Evolutionary conservation across 805 yeast genomes (phyloP), one percentile per base, ranked within the genome.

Genomic region (Saccharomycopsis oosterbeekiorum): DNA sequence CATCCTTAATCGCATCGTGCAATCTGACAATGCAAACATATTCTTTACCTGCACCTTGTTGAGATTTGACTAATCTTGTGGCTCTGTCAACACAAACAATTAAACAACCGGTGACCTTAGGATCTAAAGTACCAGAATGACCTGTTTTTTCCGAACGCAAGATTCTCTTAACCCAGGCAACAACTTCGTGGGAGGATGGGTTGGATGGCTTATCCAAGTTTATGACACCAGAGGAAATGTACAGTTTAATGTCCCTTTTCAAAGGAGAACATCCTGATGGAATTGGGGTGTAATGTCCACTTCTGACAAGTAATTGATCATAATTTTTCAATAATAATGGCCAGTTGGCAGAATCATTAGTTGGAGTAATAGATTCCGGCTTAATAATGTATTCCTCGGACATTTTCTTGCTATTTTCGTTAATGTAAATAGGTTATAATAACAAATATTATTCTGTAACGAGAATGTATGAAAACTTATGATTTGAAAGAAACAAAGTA

Each of bases 41-140:
- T 85, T 94, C 99, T 76, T 94, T 94, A 82, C 99, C 99, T 56
- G 99, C 99, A 79, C 98, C 98, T 77, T 94, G 99, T 79, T 94
- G 99, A 60, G 97, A 89, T 77, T 94, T 94, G 68, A 94, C 99
- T 72, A 94, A 82, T 78, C 99, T 86, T 61, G 99, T 94, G 63
- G 99, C 99, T 74, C 97, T 85, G 77, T 94, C 99, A 68, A 94
- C 83, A 83, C 99, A 94, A 65, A 94, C 99, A 74, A 94, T 94
- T 74, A 94, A 81, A 81, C 99, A 94, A 67, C 99, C 99, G 57
- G 99, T 94, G 71, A 94, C 99, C 76, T 89, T 89, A 67, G 99
- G 99, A 80, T 94, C 99, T 75, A 94, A 82, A 67, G 99, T 94
- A 79, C 99, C 99, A 60, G 97, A 89, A 77, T 94, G 99, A 78